Conservation (phyloP, 78 protist species). For the Mastigamoeba balamuthi region DNA sequence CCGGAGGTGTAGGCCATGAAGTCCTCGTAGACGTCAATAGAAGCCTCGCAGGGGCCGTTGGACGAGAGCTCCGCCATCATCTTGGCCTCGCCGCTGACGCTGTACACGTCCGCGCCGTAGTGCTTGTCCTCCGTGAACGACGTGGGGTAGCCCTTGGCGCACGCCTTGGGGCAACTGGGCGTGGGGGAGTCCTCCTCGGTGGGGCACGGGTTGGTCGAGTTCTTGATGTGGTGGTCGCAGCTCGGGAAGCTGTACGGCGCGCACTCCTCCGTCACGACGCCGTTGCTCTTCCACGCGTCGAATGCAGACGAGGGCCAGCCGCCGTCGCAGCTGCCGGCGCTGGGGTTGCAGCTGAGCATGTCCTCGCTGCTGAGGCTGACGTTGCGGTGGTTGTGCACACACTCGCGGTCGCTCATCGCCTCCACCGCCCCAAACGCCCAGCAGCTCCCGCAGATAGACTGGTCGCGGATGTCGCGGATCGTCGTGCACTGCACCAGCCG, state of each 20-base stretch:
- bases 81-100: too few species aligned
- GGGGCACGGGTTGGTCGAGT: background rate
- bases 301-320: background rate
- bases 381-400: background rate
- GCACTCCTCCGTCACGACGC: background rate
- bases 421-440: too few species aligned
- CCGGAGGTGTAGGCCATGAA: constrained; percentile 40
- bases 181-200: background rate
- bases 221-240: background rate
- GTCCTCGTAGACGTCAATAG: constrained; percentile 34
- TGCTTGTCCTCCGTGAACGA: too few species aligned
- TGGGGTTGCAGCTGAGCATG: background rate
- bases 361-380: background rate
- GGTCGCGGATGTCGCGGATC: too few species aligned
- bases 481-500: too few species aligned
- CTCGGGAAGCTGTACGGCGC: background rate
- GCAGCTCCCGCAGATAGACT: too few species aligned
- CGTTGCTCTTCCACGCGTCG: background rate
- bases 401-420: too few species aligned
- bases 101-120: too few species aligned
- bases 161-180: background rate
- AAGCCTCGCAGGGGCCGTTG: constrained; percentile 40
- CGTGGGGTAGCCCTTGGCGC: too few species aligned
- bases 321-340: background rate
- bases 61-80: constrained; percentile 1